phyloP scores from a whole-genome alignment of 2,329 filamentous ascomycete genomes.

The Nothophoma quercina region DNA sequence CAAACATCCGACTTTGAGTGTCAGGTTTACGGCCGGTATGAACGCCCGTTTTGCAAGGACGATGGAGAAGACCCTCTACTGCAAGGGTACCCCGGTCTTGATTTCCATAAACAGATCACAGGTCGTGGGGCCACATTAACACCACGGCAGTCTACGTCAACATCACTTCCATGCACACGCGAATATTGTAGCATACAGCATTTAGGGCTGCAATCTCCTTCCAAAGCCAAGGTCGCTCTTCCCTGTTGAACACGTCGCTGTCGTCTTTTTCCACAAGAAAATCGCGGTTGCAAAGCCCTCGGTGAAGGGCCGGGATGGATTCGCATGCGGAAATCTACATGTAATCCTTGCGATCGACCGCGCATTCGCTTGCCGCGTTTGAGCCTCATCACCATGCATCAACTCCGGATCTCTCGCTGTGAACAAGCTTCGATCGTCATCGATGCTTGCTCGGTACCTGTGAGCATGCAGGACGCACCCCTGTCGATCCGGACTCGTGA shows the following conservation, averaged over 20 bases:
- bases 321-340: slow-evolving; percentile 18
- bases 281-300: background rate
- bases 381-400: slow-evolving; percentile 30
- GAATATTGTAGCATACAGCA: too few relatives aligned
- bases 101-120: slow-evolving; percentile 9
- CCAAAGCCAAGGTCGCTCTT: too few relatives aligned
- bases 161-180: too few relatives aligned
- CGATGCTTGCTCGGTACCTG: slow-evolving; percentile 21
- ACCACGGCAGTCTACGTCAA: too few relatives aligned
- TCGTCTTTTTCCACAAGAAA: too few relatives aligned
- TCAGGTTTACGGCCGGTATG: background rate
- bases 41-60: background rate
- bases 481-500: slow-evolving; percentile 35
- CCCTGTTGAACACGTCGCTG: too few relatives aligned
- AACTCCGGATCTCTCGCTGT: slow-evolving; percentile 21
- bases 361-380: slow-evolving; percentile 29
- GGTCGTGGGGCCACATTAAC: background rate
- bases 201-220: too few relatives aligned
- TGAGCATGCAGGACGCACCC: slow-evolving; percentile 42
- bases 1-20: too few relatives aligned
- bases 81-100: slow-evolving; percentile 4
- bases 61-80: background rate
- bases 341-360: slow-evolving; percentile 28
- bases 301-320: background rate
- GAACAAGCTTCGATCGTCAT: slow-evolving; percentile 19